Conservation (phyloP, 108 stramenopile species). For the Nitzschia sp. region DNA sequence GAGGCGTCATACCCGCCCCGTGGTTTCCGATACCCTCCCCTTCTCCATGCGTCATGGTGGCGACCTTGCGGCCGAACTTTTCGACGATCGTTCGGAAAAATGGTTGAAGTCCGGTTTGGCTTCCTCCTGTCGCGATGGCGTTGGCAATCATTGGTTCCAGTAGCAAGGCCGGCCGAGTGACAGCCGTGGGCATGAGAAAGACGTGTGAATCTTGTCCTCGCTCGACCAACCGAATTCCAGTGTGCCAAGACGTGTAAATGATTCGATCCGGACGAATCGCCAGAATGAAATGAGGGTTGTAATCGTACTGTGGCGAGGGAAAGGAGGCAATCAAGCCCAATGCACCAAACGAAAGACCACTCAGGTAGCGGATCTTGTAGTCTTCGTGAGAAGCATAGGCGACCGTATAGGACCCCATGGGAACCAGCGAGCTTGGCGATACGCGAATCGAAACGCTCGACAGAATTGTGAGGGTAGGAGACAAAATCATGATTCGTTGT, state of each 20-base stretch:
- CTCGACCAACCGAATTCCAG: constrained; percentile 51
- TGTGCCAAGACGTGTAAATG: constrained; percentile 45
- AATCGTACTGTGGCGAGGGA: constrained; percentile 42
- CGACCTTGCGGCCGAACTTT: constrained; percentile 79
- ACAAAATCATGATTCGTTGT: constrained; percentile 66
- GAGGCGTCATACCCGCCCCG: constrained; percentile 69
- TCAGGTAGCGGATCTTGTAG: constrained; percentile 62
- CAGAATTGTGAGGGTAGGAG: constrained; percentile 45
- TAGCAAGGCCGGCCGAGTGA: constrained; percentile 68
- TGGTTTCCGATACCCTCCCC: constrained; percentile 70
- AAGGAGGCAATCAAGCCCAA: constrained; percentile 62
- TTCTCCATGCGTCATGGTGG: constrained; percentile 72
- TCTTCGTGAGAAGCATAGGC: constrained; percentile 54
- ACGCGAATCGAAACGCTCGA: constrained; percentile 38
- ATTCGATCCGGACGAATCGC: constrained; percentile 80
- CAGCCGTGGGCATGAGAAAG: constrained; percentile 53
- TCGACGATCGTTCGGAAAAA: constrained; percentile 69
- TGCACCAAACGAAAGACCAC: constrained; percentile 49
- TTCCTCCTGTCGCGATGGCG: constrained; percentile 69
- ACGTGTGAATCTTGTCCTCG: constrained; percentile 44
- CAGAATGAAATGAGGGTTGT: constrained; percentile 35
- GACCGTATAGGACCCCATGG: constrained; percentile 78
- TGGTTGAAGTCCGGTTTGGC: constrained; percentile 24
- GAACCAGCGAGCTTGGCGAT: constrained; percentile 49
- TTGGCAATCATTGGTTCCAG: constrained; percentile 84